phyloP scores from a whole-genome alignment of 2,329 filamentous ascomycete species.

The Catunica adiposa region DNA sequence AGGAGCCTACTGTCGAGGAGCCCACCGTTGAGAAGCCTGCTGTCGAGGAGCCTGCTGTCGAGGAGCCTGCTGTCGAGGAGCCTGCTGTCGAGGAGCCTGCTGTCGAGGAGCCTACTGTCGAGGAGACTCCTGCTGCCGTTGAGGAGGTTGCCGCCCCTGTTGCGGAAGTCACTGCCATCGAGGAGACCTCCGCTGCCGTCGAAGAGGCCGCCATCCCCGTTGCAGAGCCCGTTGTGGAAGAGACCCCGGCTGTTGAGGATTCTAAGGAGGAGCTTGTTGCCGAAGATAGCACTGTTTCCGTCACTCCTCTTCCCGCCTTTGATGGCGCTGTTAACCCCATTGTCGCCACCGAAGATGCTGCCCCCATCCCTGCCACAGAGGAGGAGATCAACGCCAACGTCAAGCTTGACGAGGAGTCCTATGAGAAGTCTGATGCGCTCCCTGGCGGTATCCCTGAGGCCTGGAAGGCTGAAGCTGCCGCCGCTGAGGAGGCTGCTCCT shows the following conservation, averaged over 20 bases:
- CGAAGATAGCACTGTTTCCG: slow-evolving; percentile 27
- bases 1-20: slow-evolving; percentile 29
- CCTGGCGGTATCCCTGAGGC: slow-evolving; percentile 48
- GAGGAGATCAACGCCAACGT: slow-evolving; percentile 58
- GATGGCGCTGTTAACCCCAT: slow-evolving; percentile 62
- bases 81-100: slow-evolving; percentile 35
- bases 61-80: slow-evolving; percentile 50
- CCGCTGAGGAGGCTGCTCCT: slow-evolving; percentile 11
- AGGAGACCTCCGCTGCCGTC: slow-evolving; percentile 25
- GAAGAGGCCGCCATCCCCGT: slow-evolving; percentile 66
- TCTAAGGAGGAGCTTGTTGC: slow-evolving; percentile 6
- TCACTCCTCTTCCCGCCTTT: slow-evolving; percentile 47
- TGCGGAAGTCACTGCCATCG: slow-evolving; percentile 50
- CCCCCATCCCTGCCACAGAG: slow-evolving; percentile 52
- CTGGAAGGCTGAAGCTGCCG: slow-evolving; percentile 45
- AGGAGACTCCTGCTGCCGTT: background rate
- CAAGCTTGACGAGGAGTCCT: slow-evolving; percentile 67
- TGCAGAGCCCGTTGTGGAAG: slow-evolving; percentile 54
- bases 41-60: no score
- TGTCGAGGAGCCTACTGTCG: background rate
- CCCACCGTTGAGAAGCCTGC: slow-evolving; percentile 16
- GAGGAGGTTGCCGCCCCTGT: slow-evolving; percentile 42
- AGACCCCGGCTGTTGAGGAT: slow-evolving; percentile 18
- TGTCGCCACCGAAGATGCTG: slow-evolving; percentile 61
- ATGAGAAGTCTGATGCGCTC: slow-evolving; percentile 60